Percentiles rank a stretch among this genome's conserved stretches.
Evolutionary conservation across 2,329 filamentous ascomycete species (phyloP).

Genomic region (Pseudodiploospora longispora): DNA sequence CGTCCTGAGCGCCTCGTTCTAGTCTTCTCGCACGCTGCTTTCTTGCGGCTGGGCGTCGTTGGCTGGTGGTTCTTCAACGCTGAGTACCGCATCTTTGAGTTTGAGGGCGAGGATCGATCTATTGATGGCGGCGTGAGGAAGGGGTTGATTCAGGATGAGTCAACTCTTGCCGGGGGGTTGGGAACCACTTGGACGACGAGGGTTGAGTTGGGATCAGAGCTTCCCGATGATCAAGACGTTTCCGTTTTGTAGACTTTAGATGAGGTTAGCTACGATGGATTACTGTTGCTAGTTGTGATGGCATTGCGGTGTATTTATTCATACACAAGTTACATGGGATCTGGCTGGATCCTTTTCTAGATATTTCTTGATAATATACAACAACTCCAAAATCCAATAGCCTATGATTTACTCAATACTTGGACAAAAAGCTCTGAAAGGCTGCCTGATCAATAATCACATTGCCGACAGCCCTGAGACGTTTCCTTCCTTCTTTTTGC

Average conservation of each 20-base stretch:
- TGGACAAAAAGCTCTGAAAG: constrained; percentile 88
- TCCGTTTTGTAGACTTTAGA: background rate
- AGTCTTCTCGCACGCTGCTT: constrained; percentile 58
- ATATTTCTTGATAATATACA: background rate
- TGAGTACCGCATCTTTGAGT: constrained; percentile 57
- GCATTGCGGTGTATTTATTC: background rate
- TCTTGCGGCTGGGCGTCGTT: constrained; percentile 49
- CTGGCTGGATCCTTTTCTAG: background rate
- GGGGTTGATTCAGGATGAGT: constrained; percentile 38
- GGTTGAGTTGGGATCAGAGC: constrained; percentile 29
- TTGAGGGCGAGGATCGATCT: constrained; percentile 34
- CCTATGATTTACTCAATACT: constrained; percentile 34
- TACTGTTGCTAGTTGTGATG: too few species aligned
- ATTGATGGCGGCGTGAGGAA: constrained; percentile 13
- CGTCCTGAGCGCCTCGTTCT: constrained; percentile 54
- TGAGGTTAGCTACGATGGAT: too few species aligned
- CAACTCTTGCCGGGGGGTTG: constrained; percentile 26
- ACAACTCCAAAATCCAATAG: background rate
- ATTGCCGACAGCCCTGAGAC: constrained; percentile 74
- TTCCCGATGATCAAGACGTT: constrained; percentile 24
- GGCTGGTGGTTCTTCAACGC: constrained; percentile 52
- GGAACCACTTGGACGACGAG: constrained; percentile 26
- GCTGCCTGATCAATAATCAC: constrained; percentile 94
- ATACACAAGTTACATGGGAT: background rate
- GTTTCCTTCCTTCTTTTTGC: constrained; percentile 93